A percentile compares a stretch with the other conserved stretches of the same genome.
These are phyloP conservation scores for Pichia cabralensis DNA, from an alignment of 805 yeast genomes.

Conservation along the genomic window DNA sequence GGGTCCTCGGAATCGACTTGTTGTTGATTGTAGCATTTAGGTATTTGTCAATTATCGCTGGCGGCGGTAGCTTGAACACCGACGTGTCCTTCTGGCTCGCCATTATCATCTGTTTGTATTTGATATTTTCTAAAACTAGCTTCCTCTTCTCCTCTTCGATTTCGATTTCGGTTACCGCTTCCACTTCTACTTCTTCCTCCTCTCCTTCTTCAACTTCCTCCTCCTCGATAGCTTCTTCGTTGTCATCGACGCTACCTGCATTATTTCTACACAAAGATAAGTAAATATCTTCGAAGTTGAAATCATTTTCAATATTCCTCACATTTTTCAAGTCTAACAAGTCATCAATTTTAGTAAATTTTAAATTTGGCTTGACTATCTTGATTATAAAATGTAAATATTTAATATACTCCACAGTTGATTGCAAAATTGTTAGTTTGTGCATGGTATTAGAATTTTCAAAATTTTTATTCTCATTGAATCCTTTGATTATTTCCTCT, in stretches of 20 bases:
- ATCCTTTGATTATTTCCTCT: slow-evolving; percentile 27
- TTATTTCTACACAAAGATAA: slow-evolving; percentile 22
- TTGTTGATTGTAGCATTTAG: too few relatives aligned
- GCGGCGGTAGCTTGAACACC: slow-evolving; percentile 18
- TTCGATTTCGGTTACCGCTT: too few relatives aligned
- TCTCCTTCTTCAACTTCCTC: too few relatives aligned
- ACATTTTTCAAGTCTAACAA: slow-evolving; percentile 50
- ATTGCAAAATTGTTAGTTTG: slow-evolving; percentile 69
- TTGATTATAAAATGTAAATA: slow-evolving; percentile 54
- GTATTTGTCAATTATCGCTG: slow-evolving; percentile 19
- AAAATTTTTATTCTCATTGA: slow-evolving; percentile 19
- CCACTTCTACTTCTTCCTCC: too few relatives aligned
- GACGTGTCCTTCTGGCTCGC: slow-evolving; percentile 5
- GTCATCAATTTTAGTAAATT: slow-evolving; percentile 44
- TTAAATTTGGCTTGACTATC: slow-evolving; percentile 35
- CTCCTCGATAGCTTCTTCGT: background rate
- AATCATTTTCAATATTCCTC: slow-evolving; percentile 49
- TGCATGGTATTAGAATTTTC: slow-evolving; percentile 41
- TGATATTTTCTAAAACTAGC: slow-evolving; percentile 3
- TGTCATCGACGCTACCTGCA: slow-evolving; percentile 11
- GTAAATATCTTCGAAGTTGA: slow-evolving; percentile 35
- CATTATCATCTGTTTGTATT: slow-evolving; percentile 3
- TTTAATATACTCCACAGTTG: slow-evolving; percentile 73
- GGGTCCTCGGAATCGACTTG: too few relatives aligned
- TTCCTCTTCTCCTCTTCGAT: too few relatives aligned